Conservation (phyloP, 2,329 filamentous ascomycete species). For the Rhynchosporium graminicola region DNA sequence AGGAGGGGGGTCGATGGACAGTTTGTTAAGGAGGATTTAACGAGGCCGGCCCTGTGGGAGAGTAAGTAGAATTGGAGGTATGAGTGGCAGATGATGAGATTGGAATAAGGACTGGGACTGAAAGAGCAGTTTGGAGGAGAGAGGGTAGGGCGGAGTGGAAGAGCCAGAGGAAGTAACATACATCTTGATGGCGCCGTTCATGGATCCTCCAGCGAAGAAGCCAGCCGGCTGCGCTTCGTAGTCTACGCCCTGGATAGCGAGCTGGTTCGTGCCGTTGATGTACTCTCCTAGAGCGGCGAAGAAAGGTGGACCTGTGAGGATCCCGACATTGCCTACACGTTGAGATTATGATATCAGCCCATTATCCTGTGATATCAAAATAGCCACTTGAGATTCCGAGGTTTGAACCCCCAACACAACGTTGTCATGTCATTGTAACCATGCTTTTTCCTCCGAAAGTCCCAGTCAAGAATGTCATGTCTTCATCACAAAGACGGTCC, state of each 20-base stretch:
- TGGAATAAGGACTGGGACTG: not conserved
- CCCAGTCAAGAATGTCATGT: too few relatives aligned
- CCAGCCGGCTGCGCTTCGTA: slow-evolving; percentile 51
- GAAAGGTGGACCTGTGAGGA: slow-evolving; percentile 35
- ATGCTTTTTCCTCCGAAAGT: too few relatives aligned
- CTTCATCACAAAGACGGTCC: not conserved
- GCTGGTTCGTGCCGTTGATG: slow-evolving; percentile 46
- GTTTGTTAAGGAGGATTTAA: slow-evolving; percentile 27
- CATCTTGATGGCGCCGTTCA: slow-evolving; percentile 48
- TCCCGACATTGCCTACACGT: slow-evolving; percentile 34
- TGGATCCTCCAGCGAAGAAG: slow-evolving; percentile 50
- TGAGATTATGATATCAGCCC: not conserved
- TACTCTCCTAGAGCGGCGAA: slow-evolving; percentile 35
- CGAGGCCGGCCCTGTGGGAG: slow-evolving; percentile 26
- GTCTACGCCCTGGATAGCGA: slow-evolving; percentile 56
- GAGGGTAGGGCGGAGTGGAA: not conserved
- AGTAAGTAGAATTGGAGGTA: not conserved
- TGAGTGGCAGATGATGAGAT: not conserved
- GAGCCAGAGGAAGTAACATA: slow-evolving; percentile 6
- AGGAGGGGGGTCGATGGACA: slow-evolving; percentile 33
- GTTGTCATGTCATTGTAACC: too few relatives aligned
- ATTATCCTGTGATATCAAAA: not conserved
- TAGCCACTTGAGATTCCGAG: not conserved
- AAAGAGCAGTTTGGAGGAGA: not conserved
- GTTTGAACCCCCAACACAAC: too few relatives aligned